Evolutionary conservation across 306 rosid genomes (phyloP), one percentile per base, ranked within the genome.

Genomic region (Vigna mungo): DNA sequence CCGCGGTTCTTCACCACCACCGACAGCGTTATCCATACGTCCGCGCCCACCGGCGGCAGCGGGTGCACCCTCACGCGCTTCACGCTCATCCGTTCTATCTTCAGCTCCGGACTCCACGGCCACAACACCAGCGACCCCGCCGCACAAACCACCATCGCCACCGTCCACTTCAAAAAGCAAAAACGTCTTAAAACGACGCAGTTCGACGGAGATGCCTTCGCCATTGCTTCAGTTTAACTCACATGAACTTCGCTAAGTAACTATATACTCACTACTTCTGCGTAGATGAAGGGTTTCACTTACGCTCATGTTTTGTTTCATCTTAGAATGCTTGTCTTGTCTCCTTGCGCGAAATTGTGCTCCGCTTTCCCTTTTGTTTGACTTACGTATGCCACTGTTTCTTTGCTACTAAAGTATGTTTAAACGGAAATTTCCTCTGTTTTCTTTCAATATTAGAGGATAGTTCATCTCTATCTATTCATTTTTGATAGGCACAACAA

Each of bases 31-130:
- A 90, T 83, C 49, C 87, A 83, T 49, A 92, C 81, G 82, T 90
- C 97, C 21, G 89, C 66, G 14, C 87, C 37, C 62, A 90, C 65
- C 46, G 51, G 91, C 52, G 97, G 97, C 11, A 80, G 0, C 0
- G 80, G 86, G 75, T 85, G 96, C 51, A 92, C 77, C 37, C 86
- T 88, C 41, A 92, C 43, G 16, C 81, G 62, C 49, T 59, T 78
- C 65, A 92, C 58, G 53, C 39, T 68, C 63, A 92, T 77, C 75
- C 93, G 83, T 9, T 79, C 89, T 77, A 92, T 81, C 87, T 68
- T 81, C 7, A 90, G 27, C 17, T 77, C 79, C 1, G 97, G 97
- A 17, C 85, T 82, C 16, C 92, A 81, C 47, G 93, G 97, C 93
- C 92, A 92, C 51, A 80, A 20, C 17, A 83, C 14, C 83, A 74